These are phyloP conservation scores for Colletotrichum sp. DNA, from an alignment of 2,329 filamentous ascomycete species.

Conservation along the genomic window DNA sequence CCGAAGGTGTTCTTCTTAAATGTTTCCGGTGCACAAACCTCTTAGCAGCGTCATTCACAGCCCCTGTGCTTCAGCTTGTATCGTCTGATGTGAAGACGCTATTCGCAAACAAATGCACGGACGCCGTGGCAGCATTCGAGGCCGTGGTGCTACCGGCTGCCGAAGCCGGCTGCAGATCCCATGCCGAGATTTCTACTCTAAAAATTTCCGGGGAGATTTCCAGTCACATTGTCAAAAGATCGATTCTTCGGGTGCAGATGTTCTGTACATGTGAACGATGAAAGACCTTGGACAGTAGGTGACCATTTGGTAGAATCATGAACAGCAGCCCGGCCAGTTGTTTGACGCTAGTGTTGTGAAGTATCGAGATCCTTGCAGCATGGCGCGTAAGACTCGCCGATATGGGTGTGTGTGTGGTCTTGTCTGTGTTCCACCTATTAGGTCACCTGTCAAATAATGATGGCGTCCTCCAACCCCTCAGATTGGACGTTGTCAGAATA, in stretches of 20 bases:
- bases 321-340: not conserved
- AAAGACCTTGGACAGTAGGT: not conserved
- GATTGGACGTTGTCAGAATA: not conserved
- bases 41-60: not conserved
- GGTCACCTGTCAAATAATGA: not conserved
- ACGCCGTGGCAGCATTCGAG: not conserved
- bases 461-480: not conserved
- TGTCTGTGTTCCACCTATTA: not conserved
- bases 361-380: not conserved
- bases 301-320: not conserved
- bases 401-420: not conserved
- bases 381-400: not conserved
- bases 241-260: rapidly evolving
- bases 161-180: not conserved
- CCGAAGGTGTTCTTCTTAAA: not conserved
- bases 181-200: not conserved
- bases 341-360: not conserved
- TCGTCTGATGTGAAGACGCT: not conserved
- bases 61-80: not conserved
- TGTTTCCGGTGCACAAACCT: not conserved
- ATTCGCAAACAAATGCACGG: not conserved
- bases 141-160: not conserved
- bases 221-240: not conserved
- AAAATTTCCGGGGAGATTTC: not conserved
- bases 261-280: rapidly evolving